Evolutionary conservation across 345 rosid species (phyloP), one percentile per base, ranked within the genome.

Genomic region (Odontarrhena argentea): DNA sequence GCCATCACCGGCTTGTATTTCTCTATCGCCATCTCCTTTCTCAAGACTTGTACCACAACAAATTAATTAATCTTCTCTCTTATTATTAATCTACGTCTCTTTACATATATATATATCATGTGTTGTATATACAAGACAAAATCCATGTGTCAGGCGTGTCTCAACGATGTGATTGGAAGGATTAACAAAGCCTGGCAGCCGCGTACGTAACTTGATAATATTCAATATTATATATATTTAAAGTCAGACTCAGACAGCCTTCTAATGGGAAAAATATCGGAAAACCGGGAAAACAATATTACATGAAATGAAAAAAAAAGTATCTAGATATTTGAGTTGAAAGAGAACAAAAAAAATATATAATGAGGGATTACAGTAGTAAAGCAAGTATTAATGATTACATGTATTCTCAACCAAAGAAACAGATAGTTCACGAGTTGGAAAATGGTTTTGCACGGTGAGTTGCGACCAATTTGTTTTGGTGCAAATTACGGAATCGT

Each of bases 1-100:
- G 79, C 80, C 41, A 76, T 24, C 26, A 57, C 77, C 49, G 82
- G 65, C 56, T 67, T 75, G 77, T 79, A 75, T 12, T 67, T 56
- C 34, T 53, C 62, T 58, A 74, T 48, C 73, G 24, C 59, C 46
- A 13, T 57, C 47, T 42, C n/a, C 12, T 3, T 15, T 9, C 7
- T 26, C 11, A 28, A 48, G 50, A 58, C 58, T 4, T 41, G 15
- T 15, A 4, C 26, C 34, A 38, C 65, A 7, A 9, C 35, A 28
- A 6, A 4, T 6, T 18, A 67, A 46, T 14, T 8, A 40, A 48
- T 40, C 51, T 58, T 18, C 43, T 47, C 7, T 5, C 5, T 18
- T 18, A 18, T 18, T 18, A 18, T 18, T 26, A 47, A 9, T 25
- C 41, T 13, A 37, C 41, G 40, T 68, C 24, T 48, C 7, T 56